A percentile compares a stretch with the other conserved stretches of the same genome.
phyloP scores from a whole-genome alignment of 371 early-diverging fungal species.

The Aphelidium insulamus region DNA sequence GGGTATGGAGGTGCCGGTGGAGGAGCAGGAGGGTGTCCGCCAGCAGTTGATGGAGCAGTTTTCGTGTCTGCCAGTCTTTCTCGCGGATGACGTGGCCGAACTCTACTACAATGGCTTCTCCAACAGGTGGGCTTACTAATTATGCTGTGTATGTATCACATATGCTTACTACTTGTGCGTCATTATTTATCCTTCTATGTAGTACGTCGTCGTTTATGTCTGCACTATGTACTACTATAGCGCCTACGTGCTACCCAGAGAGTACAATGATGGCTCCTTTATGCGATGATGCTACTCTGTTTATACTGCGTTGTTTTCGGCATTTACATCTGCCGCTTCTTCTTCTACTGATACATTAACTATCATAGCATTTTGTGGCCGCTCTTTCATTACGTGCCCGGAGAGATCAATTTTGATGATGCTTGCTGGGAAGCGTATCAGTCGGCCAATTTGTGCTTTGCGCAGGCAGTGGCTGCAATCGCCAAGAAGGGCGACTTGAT shows the following conservation, averaged over 20 bases:
- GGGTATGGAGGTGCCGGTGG: slow-evolving; percentile 61
- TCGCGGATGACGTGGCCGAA: slow-evolving; percentile 88
- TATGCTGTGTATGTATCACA: too few relatives aligned
- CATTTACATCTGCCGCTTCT: too few relatives aligned
- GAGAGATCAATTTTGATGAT: slow-evolving; percentile 83
- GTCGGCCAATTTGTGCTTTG: slow-evolving; percentile 73
- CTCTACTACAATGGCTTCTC: slow-evolving; percentile 98
- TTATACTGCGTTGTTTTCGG: too few relatives aligned
- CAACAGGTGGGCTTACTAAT: slow-evolving; percentile 58
- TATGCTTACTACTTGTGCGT: too few relatives aligned
- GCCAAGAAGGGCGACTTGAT: slow-evolving; percentile 83
- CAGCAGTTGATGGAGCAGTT: slow-evolving; percentile 51
- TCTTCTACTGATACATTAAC: not conserved
- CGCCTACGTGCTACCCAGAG: too few relatives aligned
- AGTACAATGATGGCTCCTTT: not conserved
- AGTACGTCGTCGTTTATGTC: too few relatives aligned
- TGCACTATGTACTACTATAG: too few relatives aligned
- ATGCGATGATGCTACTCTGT: slow-evolving; percentile 1
- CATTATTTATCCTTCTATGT: too few relatives aligned
- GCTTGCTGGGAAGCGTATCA: slow-evolving; percentile 90
- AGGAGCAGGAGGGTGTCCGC: slow-evolving; percentile 52
- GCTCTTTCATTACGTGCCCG: slow-evolving; percentile 93
- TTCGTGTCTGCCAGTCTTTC: slow-evolving; percentile 88
- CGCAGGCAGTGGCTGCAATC: slow-evolving; percentile 53
- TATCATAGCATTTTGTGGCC: slow-evolving; percentile 87